Base-by-base conservation (phyloP, 2,329 filamentous ascomycete species). In the Pseudogymnoascus sp. region DNA sequence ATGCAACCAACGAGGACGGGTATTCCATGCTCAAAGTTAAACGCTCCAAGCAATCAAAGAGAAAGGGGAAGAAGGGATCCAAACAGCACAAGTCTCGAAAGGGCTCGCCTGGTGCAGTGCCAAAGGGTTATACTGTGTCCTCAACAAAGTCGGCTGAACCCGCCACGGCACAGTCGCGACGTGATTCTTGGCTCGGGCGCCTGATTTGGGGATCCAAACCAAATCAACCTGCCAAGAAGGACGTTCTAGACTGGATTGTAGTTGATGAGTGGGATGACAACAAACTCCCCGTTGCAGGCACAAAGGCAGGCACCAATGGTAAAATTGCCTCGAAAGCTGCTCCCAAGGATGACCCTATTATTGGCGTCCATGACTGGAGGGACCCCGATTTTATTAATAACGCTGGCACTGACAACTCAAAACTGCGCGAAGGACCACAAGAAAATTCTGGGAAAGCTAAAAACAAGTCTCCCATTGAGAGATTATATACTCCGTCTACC, bases 341-440 rank as follows among this genome's bases (percentile, higher is more conserved):
- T n/a, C 62, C 70, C 20, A 73, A 77, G 54, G 87, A 91, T 71
- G 83, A 81, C 61, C 93, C 92, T 70, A 81, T 89, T 47, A 92
- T 93, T 68, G 90, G 89, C n/a, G 85, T 92, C 11, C 88, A 94
- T 66, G 90, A 94, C 70, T 93, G 90, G 90, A 83, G 89, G 66
- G 90, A 94, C 71, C 87, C 89, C 5, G 89, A 91, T 70, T 76
- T 91, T 16, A 77, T 90, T 20, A 79, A 58, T 20, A 54, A 54
- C n/a, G 47, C 47, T 54, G 25, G 47, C 47, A 20, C 28, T 20
- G 47, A 54, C 6, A 54, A 35, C 16, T 33, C 79, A 1, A 71
- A 75, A 38, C 64, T 16, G 65, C 63, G n/a, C 66, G 67, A 39
- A 74, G 64, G 63, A 30, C 12, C 36, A 7, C 37, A 43, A 22